Evolutionary conservation across 805 yeast genomes (phyloP).

Genomic region (Scheffersomyces stipitis): DNA sequence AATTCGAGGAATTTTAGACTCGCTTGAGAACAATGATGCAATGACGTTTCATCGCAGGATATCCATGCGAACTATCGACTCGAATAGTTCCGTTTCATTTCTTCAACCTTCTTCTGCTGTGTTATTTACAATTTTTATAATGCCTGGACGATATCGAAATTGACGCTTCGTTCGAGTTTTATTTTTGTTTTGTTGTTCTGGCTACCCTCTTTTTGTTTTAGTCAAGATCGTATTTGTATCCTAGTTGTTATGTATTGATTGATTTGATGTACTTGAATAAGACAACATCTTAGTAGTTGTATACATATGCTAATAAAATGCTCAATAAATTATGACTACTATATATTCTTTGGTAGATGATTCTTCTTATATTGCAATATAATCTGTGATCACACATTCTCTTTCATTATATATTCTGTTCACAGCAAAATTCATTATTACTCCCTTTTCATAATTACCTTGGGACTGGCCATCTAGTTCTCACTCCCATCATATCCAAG

Average conservation of each 20-base stretch:
- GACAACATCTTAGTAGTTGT: too few relatives aligned
- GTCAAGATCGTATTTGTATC: neutral
- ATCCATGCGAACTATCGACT: too few relatives aligned
- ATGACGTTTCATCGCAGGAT: too few relatives aligned
- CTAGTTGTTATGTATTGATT: neutral
- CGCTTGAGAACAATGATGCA: too few relatives aligned
- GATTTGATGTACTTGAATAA: constrained; percentile 2
- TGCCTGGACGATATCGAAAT: too few relatives aligned
- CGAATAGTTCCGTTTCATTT: too few relatives aligned
- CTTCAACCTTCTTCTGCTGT: constrained; percentile 8
- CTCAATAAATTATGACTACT: too few relatives aligned
- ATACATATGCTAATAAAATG: too few relatives aligned
- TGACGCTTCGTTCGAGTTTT: neutral
- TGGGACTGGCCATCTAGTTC: constrained; percentile 34
- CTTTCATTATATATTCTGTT: neutral
- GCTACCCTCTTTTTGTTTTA: neutral
- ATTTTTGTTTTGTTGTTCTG: neutral
- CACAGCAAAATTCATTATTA: constrained; percentile 2
- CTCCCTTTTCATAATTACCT: constrained; percentile 5
- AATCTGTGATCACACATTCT: neutral
- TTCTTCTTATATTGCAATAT: too few relatives aligned
- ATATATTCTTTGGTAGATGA: too few relatives aligned
- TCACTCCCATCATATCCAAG: constrained; percentile 35
- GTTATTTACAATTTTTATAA: neutral
- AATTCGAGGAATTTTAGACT: constrained; percentile 42